Percentiles rank a stretch among this genome's conserved stretches.
Evolutionary conservation across 805 yeast species (phyloP).

Genomic region (Myxozyma geophila): DNA sequence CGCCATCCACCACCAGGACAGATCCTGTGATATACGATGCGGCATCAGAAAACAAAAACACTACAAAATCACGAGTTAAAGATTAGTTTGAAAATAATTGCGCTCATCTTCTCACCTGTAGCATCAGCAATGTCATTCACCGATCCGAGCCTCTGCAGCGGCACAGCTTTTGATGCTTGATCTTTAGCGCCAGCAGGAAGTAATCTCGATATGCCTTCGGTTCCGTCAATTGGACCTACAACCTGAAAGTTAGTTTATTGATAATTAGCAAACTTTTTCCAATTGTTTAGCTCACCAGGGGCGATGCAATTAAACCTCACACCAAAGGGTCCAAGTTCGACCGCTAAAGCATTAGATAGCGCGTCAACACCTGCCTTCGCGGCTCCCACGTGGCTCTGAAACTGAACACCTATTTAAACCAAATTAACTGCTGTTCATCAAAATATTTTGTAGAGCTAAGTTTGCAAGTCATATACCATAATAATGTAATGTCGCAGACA

Average conservation of each 20-base stretch:
- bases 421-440: not conserved
- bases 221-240: slow-evolving; percentile 65
- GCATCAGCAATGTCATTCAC: slow-evolving; percentile 84
- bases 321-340: slow-evolving; percentile 90
- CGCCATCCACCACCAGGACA: slow-evolving; percentile 85
- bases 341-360: slow-evolving; percentile 78
- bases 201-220: slow-evolving; percentile 82
- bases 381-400: slow-evolving; percentile 89
- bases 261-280: not conserved
- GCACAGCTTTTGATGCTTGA: slow-evolving; percentile 55
- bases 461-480: slow-evolving; percentile 54
- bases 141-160: slow-evolving; percentile 58
- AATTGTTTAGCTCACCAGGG: slow-evolving; percentile 60
- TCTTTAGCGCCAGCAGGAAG: slow-evolving; percentile 50
- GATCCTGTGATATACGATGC: slow-evolving; percentile 79
- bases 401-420: slow-evolving; percentile 51
- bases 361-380: slow-evolving; percentile 97
- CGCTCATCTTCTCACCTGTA: slow-evolving; percentile 47
- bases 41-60: slow-evolving; percentile 81
- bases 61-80: slow-evolving; percentile 38
- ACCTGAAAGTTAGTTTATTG: not conserved
- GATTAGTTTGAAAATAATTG: not conserved
- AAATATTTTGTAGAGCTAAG: not conserved
- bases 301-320: slow-evolving; percentile 83
- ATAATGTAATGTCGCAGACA: slow-evolving; percentile 88